Evolutionary conservation across 495 filamentous ascomycete genomes (phyloP).

Genomic region (Lepidopterella palustris): DNA sequence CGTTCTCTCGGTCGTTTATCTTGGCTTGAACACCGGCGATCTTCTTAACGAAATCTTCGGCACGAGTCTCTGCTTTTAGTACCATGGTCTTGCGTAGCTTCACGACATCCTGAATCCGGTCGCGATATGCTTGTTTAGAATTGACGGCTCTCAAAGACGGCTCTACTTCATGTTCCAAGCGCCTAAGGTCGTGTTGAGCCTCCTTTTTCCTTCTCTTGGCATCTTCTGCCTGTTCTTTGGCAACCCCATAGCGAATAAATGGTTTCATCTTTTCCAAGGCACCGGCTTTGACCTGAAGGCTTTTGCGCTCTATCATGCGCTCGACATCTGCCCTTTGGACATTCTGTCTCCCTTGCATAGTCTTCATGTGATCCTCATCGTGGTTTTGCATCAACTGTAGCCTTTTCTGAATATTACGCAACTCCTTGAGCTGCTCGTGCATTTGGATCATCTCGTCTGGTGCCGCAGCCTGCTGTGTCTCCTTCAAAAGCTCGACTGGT

Average conservation of each 20-base stretch:
- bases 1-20: slow-evolving; percentile 49
- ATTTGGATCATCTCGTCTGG: slow-evolving; percentile 69
- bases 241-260: slow-evolving; percentile 53
- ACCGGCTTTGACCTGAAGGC: slow-evolving; percentile 58
- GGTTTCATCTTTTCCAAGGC: slow-evolving; percentile 60
- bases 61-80: slow-evolving; percentile 46
- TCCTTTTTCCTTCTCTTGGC: slow-evolving; percentile 19
- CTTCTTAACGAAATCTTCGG: slow-evolving; percentile 43
- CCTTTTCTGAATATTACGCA: slow-evolving; percentile 63
- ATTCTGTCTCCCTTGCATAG: slow-evolving; percentile 67
- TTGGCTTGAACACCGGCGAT: slow-evolving; percentile 49
- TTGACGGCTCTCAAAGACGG: slow-evolving; percentile 50
- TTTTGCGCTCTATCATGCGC: slow-evolving; percentile 66
- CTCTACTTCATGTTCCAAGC: slow-evolving; percentile 49
- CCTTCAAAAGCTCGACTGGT: slow-evolving; percentile 74
- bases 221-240: slow-evolving; percentile 36
- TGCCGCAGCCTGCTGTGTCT: slow-evolving; percentile 83
- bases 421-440: slow-evolving; percentile 65
- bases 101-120: slow-evolving; percentile 44
- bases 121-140: slow-evolving; percentile 33
- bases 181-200: slow-evolving; percentile 46
- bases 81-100: slow-evolving; percentile 46
- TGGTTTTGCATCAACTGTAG: slow-evolving; percentile 51
- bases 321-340: slow-evolving; percentile 76
- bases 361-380: slow-evolving; percentile 55